Percentiles rank a stretch among this genome's conserved stretches.
Evolutionary conservation across 2,329 filamentous ascomycete species (phyloP).

Genomic region (Pseudopyricularia javanii): DNA sequence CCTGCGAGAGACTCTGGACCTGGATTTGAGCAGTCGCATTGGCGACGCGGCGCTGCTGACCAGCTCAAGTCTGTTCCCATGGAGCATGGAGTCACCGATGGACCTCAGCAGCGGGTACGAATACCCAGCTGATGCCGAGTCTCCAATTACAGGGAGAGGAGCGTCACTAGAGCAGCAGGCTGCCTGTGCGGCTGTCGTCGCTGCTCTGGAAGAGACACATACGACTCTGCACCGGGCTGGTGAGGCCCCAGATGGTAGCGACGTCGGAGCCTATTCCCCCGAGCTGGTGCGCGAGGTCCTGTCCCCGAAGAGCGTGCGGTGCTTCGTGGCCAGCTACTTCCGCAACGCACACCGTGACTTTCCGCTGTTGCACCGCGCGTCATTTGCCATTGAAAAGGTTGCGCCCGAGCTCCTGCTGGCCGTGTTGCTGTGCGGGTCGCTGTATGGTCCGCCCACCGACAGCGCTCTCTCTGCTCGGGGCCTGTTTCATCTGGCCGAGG

Average conservation of each 20-base stretch:
- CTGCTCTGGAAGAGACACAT: slow-evolving; percentile 7
- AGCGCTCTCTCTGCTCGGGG: not conserved
- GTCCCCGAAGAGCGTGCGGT: slow-evolving; percentile 8
- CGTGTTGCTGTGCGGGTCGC: slow-evolving; percentile 2
- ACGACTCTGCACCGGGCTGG: slow-evolving; percentile 4
- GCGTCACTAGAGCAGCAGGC: slow-evolving; percentile 4
- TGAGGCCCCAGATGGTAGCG: slow-evolving; percentile 5
- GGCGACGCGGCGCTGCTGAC: not conserved
- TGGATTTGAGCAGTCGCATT: not conserved
- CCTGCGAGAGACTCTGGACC: not conserved
- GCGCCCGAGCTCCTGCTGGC: slow-evolving; percentile 2
- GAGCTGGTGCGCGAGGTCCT: slow-evolving; percentile 5
- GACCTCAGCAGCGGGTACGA: not conserved
- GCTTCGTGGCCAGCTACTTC: slow-evolving; percentile 12
- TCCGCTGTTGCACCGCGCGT: slow-evolving; percentile 14
- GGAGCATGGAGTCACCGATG: slow-evolving; percentile 4
- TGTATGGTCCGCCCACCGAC: slow-evolving; percentile 1
- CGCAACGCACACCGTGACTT: slow-evolving; percentile 14
- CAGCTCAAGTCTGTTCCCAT: slow-evolving; percentile 6
- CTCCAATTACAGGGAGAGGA: slow-evolving; percentile 1
- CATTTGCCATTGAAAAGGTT: slow-evolving; percentile 8
- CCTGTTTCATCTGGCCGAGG: slow-evolving; percentile 1
- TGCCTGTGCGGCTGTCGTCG: slow-evolving; percentile 3
- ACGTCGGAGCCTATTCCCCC: not conserved
- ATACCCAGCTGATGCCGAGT: not conserved